Conservation (phyloP, 2,329 filamentous ascomycete species). For the Chaetomium olivaceum region DNA sequence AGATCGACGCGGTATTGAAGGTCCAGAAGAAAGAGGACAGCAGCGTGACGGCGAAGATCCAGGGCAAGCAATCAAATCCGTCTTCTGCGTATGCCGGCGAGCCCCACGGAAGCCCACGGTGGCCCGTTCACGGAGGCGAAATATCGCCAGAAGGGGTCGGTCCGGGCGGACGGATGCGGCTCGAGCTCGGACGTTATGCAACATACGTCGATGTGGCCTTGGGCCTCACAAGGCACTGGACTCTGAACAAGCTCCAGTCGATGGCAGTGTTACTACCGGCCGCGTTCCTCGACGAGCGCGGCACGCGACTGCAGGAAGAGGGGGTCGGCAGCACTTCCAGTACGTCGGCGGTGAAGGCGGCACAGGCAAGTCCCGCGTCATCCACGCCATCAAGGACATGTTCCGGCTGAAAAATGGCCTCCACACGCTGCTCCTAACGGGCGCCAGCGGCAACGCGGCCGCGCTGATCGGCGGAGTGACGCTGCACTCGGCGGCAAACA, state of each 20-base stretch:
- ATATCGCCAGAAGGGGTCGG: background rate
- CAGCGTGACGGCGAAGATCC: constrained; percentile 2
- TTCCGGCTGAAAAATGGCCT: constrained; percentile 6
- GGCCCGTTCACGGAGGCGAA: background rate
- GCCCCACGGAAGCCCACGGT: background rate
- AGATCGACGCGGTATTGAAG: constrained; percentile 3
- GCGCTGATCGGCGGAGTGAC: background rate
- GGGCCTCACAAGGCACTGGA: background rate
- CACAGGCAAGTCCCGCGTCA: constrained; percentile 4
- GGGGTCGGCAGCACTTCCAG: background rate
- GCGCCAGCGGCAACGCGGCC: background rate
- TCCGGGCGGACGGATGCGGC: background rate
- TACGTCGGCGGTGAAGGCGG: constrained; percentile 3
- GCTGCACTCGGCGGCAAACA: background rate
- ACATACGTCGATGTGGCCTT: background rate
- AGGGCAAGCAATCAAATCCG: background rate
- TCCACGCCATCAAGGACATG: constrained; percentile 14
- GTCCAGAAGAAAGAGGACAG: constrained; percentile 6
- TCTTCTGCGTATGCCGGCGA: background rate
- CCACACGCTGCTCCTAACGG: background rate
- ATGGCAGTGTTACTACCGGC: constrained; percentile 3
- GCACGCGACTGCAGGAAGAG: constrained; percentile 1
- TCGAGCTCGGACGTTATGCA: background rate
- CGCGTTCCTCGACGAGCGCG: background rate
- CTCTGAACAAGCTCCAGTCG: constrained; percentile 7